A percentile compares a stretch with the other conserved stretches of the same genome.
Conservation (phyloP, 768 basidiomycete genomes). For the Polyporus arcularius region DNA sequence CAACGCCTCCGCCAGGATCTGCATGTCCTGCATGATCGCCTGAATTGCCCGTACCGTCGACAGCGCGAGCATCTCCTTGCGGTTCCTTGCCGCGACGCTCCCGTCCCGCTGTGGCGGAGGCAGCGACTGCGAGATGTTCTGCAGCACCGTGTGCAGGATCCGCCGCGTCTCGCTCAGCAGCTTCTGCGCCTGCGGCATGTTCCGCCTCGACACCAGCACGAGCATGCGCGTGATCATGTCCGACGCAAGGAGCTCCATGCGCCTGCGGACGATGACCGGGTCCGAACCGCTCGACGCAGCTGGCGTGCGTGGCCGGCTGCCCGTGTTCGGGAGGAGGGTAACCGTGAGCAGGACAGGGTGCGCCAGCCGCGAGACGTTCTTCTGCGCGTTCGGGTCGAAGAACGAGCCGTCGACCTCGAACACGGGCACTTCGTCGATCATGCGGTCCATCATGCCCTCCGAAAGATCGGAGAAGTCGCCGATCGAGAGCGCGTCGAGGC, state of each 20-base stretch:
- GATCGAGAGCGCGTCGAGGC: slow-evolving; percentile 71
- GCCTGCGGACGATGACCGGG: slow-evolving; percentile 85
- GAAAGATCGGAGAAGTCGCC: slow-evolving; percentile 74
- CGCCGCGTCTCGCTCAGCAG: slow-evolving; percentile 90
- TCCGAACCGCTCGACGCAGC: slow-evolving; percentile 56
- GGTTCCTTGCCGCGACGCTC: slow-evolving; percentile 59
- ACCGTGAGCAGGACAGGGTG: slow-evolving; percentile 95
- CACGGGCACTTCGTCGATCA: slow-evolving; percentile 98
- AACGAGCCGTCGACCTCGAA: slow-evolving; percentile 95
- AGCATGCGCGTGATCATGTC: slow-evolving; percentile 98
- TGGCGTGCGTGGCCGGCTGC: slow-evolving; percentile 39
- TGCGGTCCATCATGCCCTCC: slow-evolving; percentile 92
- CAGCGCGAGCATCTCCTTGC: slow-evolving; percentile 76
- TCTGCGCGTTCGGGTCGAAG: slow-evolving; percentile 85
- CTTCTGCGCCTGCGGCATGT: slow-evolving; percentile 87
- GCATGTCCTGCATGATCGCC: slow-evolving; percentile 85
- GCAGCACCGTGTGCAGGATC: slow-evolving; percentile 88
- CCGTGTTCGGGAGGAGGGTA: slow-evolving; percentile 70
- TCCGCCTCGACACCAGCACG: slow-evolving; percentile 88
- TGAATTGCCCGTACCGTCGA: slow-evolving; percentile 79
- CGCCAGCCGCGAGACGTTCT: slow-evolving; percentile 84
- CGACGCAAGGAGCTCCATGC: slow-evolving; percentile 95
- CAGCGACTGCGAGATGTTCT: slow-evolving; percentile 76
- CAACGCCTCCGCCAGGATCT: slow-evolving; percentile 81
- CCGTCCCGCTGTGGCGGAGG: slow-evolving; percentile 50